Percentiles rank a stretch among this genome's conserved stretches.
Evolutionary conservation across 2,329 filamentous ascomycete species (phyloP).

Genomic region (Fusarium verticillioides): DNA sequence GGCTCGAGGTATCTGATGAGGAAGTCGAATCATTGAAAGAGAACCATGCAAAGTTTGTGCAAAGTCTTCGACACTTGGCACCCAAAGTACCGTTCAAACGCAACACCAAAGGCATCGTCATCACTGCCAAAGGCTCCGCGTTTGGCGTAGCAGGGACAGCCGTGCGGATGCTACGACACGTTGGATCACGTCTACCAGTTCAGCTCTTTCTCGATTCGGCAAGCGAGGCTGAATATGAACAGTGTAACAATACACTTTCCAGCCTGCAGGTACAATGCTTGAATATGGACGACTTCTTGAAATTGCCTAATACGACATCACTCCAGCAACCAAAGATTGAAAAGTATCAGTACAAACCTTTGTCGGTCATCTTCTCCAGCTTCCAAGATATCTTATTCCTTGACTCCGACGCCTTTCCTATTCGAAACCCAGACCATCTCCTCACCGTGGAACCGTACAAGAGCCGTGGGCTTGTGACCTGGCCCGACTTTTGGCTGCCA

Average conservation of each 20-base stretch:
- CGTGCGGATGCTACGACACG: conserved; percentile 37
- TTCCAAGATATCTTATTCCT: conserved; percentile 40
- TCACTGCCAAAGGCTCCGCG: conserved; percentile 28
- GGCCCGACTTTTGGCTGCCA: conserved; percentile 43
- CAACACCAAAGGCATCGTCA: conserved; percentile 33
- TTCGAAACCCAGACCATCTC: conserved; percentile 32
- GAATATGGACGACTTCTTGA: conserved; percentile 38
- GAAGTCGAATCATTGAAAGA: conserved; percentile 27
- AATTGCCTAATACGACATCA: not conserved
- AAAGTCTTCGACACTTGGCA: conserved; percentile 19
- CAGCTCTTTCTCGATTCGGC: conserved; percentile 37
- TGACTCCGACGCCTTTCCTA: conserved; percentile 40
- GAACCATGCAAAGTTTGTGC: conserved; percentile 28
- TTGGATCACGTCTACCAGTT: conserved; percentile 31
- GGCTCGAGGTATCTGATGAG: conserved; percentile 14
- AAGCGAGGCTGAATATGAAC: conserved; percentile 16
- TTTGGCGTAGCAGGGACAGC: conserved; percentile 39
- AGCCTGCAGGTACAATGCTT: conserved; percentile 26
- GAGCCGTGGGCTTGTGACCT: conserved; percentile 34
- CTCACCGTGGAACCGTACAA: conserved; percentile 34
- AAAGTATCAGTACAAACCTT: conserved; percentile 37
- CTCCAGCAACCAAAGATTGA: conserved; percentile 18
- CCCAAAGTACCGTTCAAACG: conserved; percentile 21
- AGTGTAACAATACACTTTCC: conserved; percentile 16
- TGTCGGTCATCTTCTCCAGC: conserved; percentile 39